Evolutionary conservation across 768 basidiomycete genomes (phyloP).

Genomic region (Candolleomyces efflorescens): DNA sequence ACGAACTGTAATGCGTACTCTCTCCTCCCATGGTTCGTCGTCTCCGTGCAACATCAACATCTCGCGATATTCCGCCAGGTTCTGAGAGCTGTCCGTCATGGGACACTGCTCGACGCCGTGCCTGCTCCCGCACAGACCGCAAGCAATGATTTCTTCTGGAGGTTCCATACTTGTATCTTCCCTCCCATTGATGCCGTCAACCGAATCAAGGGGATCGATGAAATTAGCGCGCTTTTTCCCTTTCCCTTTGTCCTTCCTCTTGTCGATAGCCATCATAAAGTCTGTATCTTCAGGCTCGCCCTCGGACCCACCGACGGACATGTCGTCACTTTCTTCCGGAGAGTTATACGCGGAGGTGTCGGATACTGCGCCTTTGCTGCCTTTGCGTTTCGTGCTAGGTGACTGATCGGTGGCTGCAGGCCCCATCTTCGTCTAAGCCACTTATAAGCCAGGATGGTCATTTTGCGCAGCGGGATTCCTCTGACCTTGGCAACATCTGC

Average conservation of each 20-base stretch:
- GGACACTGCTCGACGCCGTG: conserved; percentile 53
- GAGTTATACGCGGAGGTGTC: background rate
- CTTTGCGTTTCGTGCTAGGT: conserved; percentile 10
- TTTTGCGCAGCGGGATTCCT: background rate
- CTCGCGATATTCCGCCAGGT: conserved; percentile 65
- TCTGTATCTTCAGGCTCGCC: conserved; percentile 1
- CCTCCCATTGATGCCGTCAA: conserved; percentile 15
- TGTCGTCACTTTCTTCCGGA: background rate
- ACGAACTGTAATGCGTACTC: conserved; percentile 38
- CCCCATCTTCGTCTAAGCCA: conserved; percentile 27
- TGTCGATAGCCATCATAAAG: conserved; percentile 12
- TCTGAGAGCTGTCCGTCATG: conserved; percentile 63
- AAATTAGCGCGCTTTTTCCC: conserved; percentile 15
- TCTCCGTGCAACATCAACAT: conserved; percentile 61
- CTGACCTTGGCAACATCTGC: conserved; percentile 52
- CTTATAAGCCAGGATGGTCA: conserved; percentile 3
- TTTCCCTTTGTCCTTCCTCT: conserved; percentile 12
- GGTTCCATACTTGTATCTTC: background rate
- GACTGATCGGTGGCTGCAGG: conserved; percentile 9
- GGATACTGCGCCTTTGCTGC: conserved; percentile 2
- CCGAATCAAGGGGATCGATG: conserved; percentile 7
- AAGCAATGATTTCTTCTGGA: conserved; percentile 21
- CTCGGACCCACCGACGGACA: background rate
- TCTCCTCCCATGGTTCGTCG: conserved; percentile 61
- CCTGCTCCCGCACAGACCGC: conserved; percentile 57